Evolutionary conservation across 164 flowering plant species (phyloP).

Genomic region (Annona cherimola): DNA sequence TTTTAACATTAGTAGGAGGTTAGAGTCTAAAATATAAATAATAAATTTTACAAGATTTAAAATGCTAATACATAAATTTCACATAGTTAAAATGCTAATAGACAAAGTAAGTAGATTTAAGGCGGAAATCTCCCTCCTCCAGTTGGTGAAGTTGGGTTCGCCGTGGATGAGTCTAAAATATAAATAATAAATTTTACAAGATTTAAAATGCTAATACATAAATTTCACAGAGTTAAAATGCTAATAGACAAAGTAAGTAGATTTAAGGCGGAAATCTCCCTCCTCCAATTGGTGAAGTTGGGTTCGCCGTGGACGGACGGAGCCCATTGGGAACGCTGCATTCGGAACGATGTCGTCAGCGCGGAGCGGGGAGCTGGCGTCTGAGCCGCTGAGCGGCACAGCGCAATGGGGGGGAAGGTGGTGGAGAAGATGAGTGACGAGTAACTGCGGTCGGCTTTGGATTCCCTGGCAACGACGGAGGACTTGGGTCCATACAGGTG

Average conservation of each 20-base stretch:
- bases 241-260: no score
- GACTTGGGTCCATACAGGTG: slow-evolving; percentile 45
- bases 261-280: no score
- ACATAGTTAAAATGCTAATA: no score
- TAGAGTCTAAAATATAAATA: no score
- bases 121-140: no score
- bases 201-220: no score
- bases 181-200: no score
- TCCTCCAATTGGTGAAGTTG: not conserved
- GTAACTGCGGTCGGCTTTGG: slow-evolving; percentile 54
- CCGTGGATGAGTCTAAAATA: not conserved
- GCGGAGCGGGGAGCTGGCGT: slow-evolving; percentile 14
- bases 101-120: no score
- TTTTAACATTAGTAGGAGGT: no score
- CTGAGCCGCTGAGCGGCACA: slow-evolving; percentile 20
- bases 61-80: no score
- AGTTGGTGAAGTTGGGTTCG: not conserved
- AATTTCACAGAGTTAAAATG: no score
- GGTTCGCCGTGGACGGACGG: slow-evolving; percentile 6
- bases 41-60: no score
- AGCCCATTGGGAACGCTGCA: slow-evolving; percentile 24
- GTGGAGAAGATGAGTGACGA: slow-evolving; percentile 44
- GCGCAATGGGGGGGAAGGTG: slow-evolving; percentile 40
- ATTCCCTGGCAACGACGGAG: slow-evolving; percentile 51
- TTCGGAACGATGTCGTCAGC: not conserved